phyloP scores from a whole-genome alignment of 306 rosid species.

The Begonia masoniana region DNA sequence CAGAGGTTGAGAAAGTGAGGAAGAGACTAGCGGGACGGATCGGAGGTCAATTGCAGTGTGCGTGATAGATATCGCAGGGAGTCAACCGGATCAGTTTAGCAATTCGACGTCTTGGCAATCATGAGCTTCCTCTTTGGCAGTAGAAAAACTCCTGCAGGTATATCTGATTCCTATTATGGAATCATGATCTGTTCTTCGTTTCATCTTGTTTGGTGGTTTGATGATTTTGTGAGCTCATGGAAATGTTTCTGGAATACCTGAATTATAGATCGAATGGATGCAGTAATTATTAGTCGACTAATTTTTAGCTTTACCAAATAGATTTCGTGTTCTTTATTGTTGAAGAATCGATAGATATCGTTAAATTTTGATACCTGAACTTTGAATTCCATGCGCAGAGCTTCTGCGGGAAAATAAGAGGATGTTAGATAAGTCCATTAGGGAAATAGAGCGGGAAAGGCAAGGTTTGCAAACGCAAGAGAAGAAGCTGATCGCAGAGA shows the following conservation, averaged over 20 bases:
- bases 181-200: background rate
- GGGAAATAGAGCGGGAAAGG: constrained; percentile 15
- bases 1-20: background rate
- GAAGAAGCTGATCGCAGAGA: constrained; percentile 13
- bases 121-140: constrained; percentile 16
- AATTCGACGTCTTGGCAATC: background rate
- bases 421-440: constrained; percentile 13
- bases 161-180: background rate
- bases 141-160: constrained; percentile 16
- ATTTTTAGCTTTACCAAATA: background rate
- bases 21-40: background rate
- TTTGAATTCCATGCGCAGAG: constrained; percentile 1
- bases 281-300: background rate
- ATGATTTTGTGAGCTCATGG: background rate
- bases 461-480: constrained; percentile 15
- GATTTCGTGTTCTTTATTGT: no score
- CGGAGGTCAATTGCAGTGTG: no score
- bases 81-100: background rate
- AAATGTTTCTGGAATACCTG: background rate
- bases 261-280: background rate
- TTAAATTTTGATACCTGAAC: no score
- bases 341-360: no score
- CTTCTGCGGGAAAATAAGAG: constrained; percentile 14
- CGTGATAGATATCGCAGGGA: background rate
- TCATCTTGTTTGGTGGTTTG: background rate